A percentile compares a stretch with the other conserved stretches of the same genome.
Evolutionary conservation across 108 stramenopile species (phyloP).

Genomic region (Heterococcus sp.): DNA sequence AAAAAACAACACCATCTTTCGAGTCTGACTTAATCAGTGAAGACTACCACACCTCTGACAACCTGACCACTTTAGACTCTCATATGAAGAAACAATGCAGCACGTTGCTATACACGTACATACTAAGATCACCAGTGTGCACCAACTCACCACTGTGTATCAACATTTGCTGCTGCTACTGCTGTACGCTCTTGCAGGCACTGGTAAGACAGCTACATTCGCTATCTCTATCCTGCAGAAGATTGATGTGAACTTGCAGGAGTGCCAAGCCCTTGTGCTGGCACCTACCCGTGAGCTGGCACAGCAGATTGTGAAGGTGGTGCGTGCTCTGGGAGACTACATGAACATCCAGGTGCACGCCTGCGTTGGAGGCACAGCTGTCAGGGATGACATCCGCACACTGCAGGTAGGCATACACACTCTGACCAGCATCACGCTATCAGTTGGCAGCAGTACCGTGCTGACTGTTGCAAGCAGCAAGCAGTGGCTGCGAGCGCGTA

Average conservation of each 20-base stretch:
- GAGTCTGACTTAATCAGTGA: not conserved
- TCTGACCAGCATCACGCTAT: no score
- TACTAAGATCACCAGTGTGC: no score
- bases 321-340: constrained; percentile 95
- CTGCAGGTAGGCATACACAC: constrained; percentile 93
- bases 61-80: not conserved
- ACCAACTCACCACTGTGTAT: not conserved
- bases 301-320: constrained; percentile 98
- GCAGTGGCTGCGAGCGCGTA: no score
- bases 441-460: no score
- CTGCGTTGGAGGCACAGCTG: constrained; percentile 98
- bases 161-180: not conserved
- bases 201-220: constrained; percentile 97
- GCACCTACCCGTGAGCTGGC: constrained; percentile 99
- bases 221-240: constrained; percentile 93
- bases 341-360: constrained; percentile 95
- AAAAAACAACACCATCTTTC: no score
- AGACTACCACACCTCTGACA: not conserved
- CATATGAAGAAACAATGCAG: not conserved
- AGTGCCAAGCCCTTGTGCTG: constrained; percentile 95
- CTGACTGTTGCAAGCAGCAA: no score
- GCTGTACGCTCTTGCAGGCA: constrained; percentile 41
- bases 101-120: no score
- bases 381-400: constrained; percentile 97
- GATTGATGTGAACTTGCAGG: constrained; percentile 78